Conservation (phyloP, 805 yeast species). For the Teunomyces gatunensis region DNA sequence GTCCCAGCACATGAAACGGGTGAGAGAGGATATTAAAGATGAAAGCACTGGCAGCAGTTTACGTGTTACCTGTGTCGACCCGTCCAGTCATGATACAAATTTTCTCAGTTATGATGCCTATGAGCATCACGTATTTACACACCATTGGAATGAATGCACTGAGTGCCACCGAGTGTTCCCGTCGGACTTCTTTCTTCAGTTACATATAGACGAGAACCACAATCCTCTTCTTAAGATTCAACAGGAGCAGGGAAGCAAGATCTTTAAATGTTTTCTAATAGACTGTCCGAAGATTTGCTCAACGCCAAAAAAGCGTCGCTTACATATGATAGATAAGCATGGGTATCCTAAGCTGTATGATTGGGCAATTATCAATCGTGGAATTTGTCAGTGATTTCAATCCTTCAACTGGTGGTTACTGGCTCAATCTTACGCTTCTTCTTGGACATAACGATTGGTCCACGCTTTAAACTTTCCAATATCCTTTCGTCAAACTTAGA, state of each 20-base stretch:
- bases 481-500: constrained; percentile 69
- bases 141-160: constrained; percentile 16
- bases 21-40: neutral
- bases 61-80: neutral
- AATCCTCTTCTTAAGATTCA: constrained; percentile 43
- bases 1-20: neutral
- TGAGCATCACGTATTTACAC: constrained; percentile 4
- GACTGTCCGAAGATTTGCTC: constrained; percentile 42
- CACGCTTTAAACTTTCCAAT: constrained; percentile 54
- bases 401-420: neutral
- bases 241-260: constrained; percentile 38
- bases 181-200: constrained; percentile 34
- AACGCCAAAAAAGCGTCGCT: constrained; percentile 38
- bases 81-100: neutral
- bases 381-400: constrained; percentile 14
- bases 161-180: constrained; percentile 44
- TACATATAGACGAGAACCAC: constrained; percentile 55
- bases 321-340: constrained; percentile 52
- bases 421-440: constrained; percentile 29
- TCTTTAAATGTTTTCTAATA: constrained; percentile 41
- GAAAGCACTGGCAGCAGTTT: neutral
- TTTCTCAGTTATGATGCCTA: constrained; percentile 5
- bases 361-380: constrained; percentile 29
- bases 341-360: constrained; percentile 41
- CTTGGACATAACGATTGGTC: constrained; percentile 51